phyloP scores from a whole-genome alignment of 768 basidiomycete species.

The Rhodocollybia butyracea region DNA sequence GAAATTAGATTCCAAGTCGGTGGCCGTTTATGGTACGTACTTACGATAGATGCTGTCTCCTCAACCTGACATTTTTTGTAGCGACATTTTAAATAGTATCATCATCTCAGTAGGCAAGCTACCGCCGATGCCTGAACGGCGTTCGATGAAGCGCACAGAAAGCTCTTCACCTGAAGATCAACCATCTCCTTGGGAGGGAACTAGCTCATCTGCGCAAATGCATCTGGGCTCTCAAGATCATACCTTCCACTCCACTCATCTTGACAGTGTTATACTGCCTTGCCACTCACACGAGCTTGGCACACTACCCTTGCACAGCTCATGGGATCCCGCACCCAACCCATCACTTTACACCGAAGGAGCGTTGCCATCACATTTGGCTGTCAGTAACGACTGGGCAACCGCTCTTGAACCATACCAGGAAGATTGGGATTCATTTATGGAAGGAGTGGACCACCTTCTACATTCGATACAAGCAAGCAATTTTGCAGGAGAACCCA shows the following conservation, averaged over 20 bases:
- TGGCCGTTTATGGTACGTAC: slow-evolving; percentile 44
- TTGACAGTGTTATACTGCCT: background rate
- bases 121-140: background rate
- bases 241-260: background rate
- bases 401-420: background rate
- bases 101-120: background rate
- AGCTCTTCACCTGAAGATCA: background rate
- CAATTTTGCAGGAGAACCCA: too few species aligned
- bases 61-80: background rate
- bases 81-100: background rate
- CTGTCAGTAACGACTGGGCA: background rate
- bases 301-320: background rate
- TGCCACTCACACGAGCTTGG: background rate
- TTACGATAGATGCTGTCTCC: background rate
- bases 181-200: background rate
- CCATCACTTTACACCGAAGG: background rate
- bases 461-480: background rate
- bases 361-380: background rate
- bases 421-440: background rate
- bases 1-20: slow-evolving; percentile 39
- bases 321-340: background rate
- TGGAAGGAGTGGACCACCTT: background rate
- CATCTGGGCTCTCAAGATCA: background rate
- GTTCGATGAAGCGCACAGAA: background rate
- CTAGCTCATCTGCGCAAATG: background rate